Base-by-base conservation (phyloP, 2,329 filamentous ascomycete species). In the Fonsecaea erecta region DNA sequence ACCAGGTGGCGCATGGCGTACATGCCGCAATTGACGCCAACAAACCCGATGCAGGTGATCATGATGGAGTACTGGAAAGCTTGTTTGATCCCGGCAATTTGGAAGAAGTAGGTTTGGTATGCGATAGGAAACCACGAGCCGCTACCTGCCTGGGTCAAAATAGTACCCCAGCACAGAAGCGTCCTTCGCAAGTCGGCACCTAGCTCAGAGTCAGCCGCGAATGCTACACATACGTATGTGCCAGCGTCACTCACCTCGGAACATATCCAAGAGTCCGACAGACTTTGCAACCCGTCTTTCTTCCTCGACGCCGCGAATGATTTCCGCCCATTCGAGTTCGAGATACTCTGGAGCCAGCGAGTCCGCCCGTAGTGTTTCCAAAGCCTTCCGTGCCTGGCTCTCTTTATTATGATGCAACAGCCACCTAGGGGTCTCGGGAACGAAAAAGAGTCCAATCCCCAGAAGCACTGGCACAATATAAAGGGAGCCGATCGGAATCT, bases 71-170 rank as follows among this genome's bases (percentile, higher is more conserved):
- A 84, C 53, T 79, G 76, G 73, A 85, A 85, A 1, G 82, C 77
- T 28, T 82, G 76, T 24, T 76, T 72, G 34, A 82, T 76, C 0
- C 80, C 80, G 1, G 77, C 62, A 7, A 54, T 48, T n/a, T 54
- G 54, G n/a, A 68, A 57, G 54, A 68, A 84, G 70, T 84, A 84
- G 2, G 82, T 83, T 5, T 78, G 74, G 64, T 84, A 84, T 43
- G 77, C 80, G 66, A 84, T 83, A 37, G 82, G 73, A 69, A 83
- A 84, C 80, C 81, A 84, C 0, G 79, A 76, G 3, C 82, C 82
- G 0, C 78, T 75, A 0, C 75, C 79, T 0, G 77, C 77, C 65
- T 83, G 80, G 12, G 78, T 79, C 0, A 79, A 78, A 34, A 83
- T 83, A 54, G 81, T 77, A 18, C 77, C 79, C 63, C 79, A 83